Conservation (phyloP, 805 yeast genomes). For the Kluyveromyces dobzhanskii region DNA sequence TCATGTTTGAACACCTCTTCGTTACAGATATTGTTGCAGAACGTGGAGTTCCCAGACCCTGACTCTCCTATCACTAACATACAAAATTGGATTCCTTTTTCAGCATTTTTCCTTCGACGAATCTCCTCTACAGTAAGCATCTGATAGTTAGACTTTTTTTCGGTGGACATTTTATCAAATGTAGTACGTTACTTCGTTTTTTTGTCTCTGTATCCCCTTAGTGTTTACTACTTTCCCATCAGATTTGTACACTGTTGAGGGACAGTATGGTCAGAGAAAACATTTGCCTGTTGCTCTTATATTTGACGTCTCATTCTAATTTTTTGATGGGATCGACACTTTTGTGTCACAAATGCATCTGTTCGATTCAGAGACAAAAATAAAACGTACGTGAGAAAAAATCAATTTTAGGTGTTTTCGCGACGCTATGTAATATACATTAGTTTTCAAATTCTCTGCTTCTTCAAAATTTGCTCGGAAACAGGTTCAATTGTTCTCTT, state of each 20-base stretch:
- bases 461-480: constrained; percentile 10
- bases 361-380: too few species aligned
- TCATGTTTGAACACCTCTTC: constrained; percentile 33
- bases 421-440: too few species aligned
- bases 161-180: neutral
- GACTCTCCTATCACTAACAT: constrained; percentile 64
- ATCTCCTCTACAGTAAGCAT: constrained; percentile 30
- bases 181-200: neutral
- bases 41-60: constrained; percentile 69
- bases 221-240: too few species aligned
- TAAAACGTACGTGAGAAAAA: too few species aligned
- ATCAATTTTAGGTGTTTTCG: too few species aligned
- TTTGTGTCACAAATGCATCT: too few species aligned
- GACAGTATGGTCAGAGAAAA: too few species aligned
- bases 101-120: constrained; percentile 54
- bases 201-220: too few species aligned
- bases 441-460: constrained; percentile 11
- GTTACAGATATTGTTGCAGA: constrained; percentile 59
- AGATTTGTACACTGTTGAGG: too few species aligned
- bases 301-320: too few species aligned
- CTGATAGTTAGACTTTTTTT: neutral
- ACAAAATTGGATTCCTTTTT: constrained; percentile 54
- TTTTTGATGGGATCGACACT: too few species aligned
- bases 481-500: constrained; percentile 12
- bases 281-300: too few species aligned